Conservation (phyloP, 257 asterid species). For the Schizonepeta tenuifolia region DNA sequence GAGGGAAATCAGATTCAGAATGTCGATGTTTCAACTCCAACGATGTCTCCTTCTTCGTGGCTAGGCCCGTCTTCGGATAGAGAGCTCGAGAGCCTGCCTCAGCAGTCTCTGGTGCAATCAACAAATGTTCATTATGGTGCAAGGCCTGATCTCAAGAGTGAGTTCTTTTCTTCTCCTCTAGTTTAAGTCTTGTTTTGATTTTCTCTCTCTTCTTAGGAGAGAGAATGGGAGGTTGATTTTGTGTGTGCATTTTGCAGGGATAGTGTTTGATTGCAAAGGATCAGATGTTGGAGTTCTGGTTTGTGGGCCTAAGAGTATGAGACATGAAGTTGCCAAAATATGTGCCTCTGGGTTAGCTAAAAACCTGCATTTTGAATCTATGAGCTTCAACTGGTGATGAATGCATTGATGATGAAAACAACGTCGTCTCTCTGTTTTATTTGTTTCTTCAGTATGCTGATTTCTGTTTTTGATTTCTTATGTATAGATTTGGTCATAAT, state of each 20-base stretch:
- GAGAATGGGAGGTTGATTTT: neutral
- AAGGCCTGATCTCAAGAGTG: constrained; percentile 68
- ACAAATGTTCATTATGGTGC: constrained; percentile 61
- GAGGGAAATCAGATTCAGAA: constrained; percentile 51
- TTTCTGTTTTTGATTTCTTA: neutral
- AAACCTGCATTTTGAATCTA: constrained; percentile 48
- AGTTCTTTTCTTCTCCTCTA: neutral
- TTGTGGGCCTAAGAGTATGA: constrained; percentile 47
- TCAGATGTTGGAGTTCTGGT: constrained; percentile 54
- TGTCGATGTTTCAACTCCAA: constrained; percentile 26
- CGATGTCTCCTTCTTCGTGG: constrained; percentile 47
- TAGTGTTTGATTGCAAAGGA: constrained; percentile 46
- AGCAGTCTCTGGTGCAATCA: constrained; percentile 56
- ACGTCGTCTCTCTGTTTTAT: neutral
- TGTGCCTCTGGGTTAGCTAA: constrained; percentile 45
- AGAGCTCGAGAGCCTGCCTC: constrained; percentile 68
- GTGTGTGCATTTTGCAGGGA: constrained; percentile 34
- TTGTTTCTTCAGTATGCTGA: neutral
- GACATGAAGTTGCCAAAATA: constrained; percentile 51
- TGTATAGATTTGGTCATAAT: neutral
- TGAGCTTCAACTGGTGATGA: constrained; percentile 56
- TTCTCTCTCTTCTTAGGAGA: neutral
- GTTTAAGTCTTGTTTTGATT: neutral
- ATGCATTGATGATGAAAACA: neutral
- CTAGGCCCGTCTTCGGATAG: constrained; percentile 34